Conservation (phyloP, 257 asterid genomes). For the Penstemon newberryi region DNA sequence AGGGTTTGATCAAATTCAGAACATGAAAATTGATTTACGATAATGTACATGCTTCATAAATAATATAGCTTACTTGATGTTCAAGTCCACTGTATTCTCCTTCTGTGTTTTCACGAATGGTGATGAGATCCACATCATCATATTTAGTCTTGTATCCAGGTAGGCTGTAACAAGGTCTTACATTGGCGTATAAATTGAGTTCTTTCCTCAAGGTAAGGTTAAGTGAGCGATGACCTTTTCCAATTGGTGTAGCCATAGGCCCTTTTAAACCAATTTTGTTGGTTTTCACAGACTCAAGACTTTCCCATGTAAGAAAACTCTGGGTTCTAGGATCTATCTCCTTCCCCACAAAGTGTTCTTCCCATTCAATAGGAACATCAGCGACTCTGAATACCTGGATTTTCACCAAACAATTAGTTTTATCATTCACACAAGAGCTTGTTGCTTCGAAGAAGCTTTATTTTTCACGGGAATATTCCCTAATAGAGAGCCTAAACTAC, state of each 20-base stretch:
- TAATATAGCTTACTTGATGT: constrained; percentile 44
- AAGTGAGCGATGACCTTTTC: constrained; percentile 95
- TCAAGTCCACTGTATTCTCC: constrained; percentile 69
- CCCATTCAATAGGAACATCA: constrained; percentile 95
- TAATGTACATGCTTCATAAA: neutral
- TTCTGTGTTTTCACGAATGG: constrained; percentile 66
- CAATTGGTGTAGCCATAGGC: constrained; percentile 98
- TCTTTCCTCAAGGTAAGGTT: constrained; percentile 95
- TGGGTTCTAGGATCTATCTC: constrained; percentile 93
- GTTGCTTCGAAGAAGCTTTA: constrained; percentile 5
- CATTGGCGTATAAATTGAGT: constrained; percentile 91
- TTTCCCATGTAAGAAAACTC: constrained; percentile 96
- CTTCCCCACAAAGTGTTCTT: constrained; percentile 84
- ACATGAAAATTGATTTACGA: constrained; percentile 4
- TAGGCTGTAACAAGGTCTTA: constrained; percentile 91
- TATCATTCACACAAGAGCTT: neutral
- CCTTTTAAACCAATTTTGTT: constrained; percentile 93
- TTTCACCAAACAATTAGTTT: constrained; percentile 18
- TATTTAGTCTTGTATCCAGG: constrained; percentile 96
- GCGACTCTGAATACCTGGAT: constrained; percentile 72
- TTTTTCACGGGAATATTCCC: neutral
- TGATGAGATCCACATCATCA: constrained; percentile 83
- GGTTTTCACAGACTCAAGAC: constrained; percentile 85
- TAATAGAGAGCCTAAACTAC: neutral
- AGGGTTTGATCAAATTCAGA: constrained; percentile 18